These are phyloP conservation scores for Xylaria sp. DNA, from an alignment of 2,329 filamentous ascomycete species.

Conservation along the genomic window DNA sequence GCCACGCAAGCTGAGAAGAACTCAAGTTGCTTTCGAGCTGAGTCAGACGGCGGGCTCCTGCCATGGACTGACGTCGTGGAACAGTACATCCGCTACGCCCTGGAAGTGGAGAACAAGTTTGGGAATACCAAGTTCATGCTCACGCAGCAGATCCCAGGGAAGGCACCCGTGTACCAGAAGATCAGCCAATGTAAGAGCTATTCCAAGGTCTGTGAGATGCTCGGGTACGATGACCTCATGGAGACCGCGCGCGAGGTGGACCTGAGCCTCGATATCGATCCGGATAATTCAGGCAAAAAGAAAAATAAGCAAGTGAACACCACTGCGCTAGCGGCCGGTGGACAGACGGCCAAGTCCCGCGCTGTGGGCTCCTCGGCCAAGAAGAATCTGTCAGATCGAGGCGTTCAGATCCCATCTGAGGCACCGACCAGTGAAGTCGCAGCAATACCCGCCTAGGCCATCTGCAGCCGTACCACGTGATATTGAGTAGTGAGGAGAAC, in stretches of 20 bases:
- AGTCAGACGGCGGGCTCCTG: slow-evolving; percentile 72
- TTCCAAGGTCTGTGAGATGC: slow-evolving; percentile 70
- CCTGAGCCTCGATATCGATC: slow-evolving; percentile 67
- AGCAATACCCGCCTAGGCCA: slow-evolving; percentile 33
- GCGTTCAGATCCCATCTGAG: slow-evolving; percentile 39
- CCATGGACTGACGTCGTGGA: slow-evolving; percentile 82
- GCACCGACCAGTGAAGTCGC: slow-evolving; percentile 33
- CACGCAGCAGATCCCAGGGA: slow-evolving; percentile 86
- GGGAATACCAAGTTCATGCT: slow-evolving; percentile 95
- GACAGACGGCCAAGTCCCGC: slow-evolving; percentile 56
- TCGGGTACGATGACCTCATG: slow-evolving; percentile 73
- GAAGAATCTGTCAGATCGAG: slow-evolving; percentile 50
- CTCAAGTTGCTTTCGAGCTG: slow-evolving; percentile 82
- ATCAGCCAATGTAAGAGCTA: slow-evolving; percentile 78
- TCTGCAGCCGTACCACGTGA: background rate
- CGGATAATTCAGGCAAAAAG: slow-evolving; percentile 58
- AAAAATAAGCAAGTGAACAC: slow-evolving; percentile 49
- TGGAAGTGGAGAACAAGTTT: slow-evolving; percentile 86
- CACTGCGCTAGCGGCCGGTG: slow-evolving; percentile 61
- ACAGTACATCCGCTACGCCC: slow-evolving; percentile 76
- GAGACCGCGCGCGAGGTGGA: slow-evolving; percentile 75
- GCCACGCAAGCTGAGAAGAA: slow-evolving; percentile 93
- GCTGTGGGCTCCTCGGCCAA: slow-evolving; percentile 37
- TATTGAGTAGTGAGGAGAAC: background rate
- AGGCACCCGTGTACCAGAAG: slow-evolving; percentile 69